phyloP scores from a whole-genome alignment of 106 monocot genomes.

The Vanilla planifolia region DNA sequence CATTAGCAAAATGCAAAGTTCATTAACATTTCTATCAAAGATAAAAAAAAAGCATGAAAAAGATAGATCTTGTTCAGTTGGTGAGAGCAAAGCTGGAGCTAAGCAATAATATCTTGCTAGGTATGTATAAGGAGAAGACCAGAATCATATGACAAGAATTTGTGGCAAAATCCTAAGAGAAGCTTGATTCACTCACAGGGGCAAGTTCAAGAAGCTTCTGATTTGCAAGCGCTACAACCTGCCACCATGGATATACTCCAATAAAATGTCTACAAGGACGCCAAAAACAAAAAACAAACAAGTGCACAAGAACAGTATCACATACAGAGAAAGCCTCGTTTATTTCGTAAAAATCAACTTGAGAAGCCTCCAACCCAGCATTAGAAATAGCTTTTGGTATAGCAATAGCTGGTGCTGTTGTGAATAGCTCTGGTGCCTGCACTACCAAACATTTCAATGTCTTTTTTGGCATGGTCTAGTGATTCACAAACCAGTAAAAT shows the following conservation, averaged over 20 bases:
- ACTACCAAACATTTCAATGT: not conserved
- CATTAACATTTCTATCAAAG: no score
- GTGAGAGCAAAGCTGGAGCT: no score
- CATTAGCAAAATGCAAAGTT: no score
- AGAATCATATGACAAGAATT: no score
- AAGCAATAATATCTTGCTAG: no score
- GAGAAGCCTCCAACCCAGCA: constrained; percentile 78
- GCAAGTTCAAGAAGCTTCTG: constrained; percentile 93
- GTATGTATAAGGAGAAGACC: no score
- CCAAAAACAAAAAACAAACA: not conserved
- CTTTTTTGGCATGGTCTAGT: not conserved
- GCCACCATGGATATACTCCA: no score
- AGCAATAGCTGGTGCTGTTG: constrained; percentile 86
- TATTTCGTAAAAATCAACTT: constrained; percentile 97
- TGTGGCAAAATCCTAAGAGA: no score
- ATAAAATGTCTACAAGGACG: constrained; percentile 7
- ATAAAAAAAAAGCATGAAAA: no score
- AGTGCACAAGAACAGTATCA: no score
- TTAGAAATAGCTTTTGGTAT: constrained; percentile 92
- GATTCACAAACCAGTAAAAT: not conserved
- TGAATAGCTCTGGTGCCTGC: constrained; percentile 92
- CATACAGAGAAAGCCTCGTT: constrained; percentile 98
- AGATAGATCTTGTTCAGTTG: no score
- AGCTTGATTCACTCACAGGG: no score
- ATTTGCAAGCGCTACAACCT: constrained; percentile 97